These are phyloP conservation scores for Talaromyces sp. DNA, from an alignment of 2,329 filamentous ascomycete species.

Conservation along the genomic window DNA sequence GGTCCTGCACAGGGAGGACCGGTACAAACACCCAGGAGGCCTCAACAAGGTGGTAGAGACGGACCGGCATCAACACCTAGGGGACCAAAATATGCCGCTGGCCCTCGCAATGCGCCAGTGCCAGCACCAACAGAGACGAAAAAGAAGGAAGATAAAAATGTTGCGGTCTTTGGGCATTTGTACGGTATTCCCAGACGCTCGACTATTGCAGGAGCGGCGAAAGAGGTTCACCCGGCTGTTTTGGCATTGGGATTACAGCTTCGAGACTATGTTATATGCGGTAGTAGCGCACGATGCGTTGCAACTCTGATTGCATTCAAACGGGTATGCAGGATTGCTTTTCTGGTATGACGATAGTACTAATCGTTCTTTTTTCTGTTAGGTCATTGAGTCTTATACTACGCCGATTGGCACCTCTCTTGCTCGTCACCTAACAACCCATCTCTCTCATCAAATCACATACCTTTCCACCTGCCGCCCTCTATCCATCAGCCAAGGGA, in stretches of 20 bases:
- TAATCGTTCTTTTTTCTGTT: constrained; percentile 17
- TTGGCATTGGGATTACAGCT: constrained; percentile 84
- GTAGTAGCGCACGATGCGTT: constrained; percentile 81
- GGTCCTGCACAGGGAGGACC: constrained; percentile 14
- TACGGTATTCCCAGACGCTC: constrained; percentile 68
- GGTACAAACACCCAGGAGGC: constrained; percentile 33
- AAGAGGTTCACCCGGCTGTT: constrained; percentile 79
- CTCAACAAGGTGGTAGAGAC: constrained; percentile 22
- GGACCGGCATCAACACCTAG: constrained; percentile 26
- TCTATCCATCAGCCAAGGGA: constrained; percentile 94
- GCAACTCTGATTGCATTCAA: constrained; percentile 87
- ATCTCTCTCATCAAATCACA: constrained; percentile 92
- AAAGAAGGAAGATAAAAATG: constrained; percentile 60
- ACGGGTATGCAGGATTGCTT: constrained; percentile 51
- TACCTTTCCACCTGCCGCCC: constrained; percentile 92
- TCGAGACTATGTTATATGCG: constrained; percentile 79
- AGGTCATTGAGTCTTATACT: constrained; percentile 90
- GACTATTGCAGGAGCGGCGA: constrained; percentile 56
- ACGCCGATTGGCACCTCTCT: constrained; percentile 81
- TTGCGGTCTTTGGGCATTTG: constrained; percentile 76
- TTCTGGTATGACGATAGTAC: constrained; percentile 8
- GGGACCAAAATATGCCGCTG: constrained; percentile 22
- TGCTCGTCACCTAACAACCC: constrained; percentile 82
- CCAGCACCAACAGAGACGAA: constrained; percentile 44
- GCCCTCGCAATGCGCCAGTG: constrained; percentile 31